Percentiles rank a stretch among this genome's conserved stretches.
phyloP scores from a whole-genome alignment of 202 grass and related monocot genomes.

The Carex sylvatica region DNA sequence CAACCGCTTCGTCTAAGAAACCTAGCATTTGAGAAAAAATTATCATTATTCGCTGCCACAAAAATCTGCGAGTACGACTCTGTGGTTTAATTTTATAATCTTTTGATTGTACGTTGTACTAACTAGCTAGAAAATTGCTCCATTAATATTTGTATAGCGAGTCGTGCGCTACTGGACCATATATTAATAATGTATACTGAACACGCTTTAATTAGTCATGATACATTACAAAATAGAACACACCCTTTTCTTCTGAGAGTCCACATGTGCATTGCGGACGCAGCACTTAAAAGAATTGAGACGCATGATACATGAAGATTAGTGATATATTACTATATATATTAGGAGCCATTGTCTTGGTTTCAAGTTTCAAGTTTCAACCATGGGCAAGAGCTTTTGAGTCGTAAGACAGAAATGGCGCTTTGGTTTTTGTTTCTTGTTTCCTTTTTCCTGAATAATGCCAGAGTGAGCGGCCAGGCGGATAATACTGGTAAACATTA shows the following conservation, averaged over 20 bases:
- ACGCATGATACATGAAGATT: not conserved
- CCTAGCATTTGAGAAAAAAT: not conserved
- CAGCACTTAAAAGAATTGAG: not conserved
- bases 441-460: not conserved
- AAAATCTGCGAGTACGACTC: not conserved
- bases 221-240: not conserved
- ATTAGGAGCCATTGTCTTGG: too few species aligned
- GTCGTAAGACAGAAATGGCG: not conserved
- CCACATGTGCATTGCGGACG: not conserved
- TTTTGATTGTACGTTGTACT: not conserved
- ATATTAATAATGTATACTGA: too few species aligned
- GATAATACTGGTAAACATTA: not conserved
- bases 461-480: not conserved
- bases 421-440: constrained; percentile 24
- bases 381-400: not conserved
- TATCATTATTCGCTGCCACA: not conserved
- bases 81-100: not conserved
- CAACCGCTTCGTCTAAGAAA: not conserved
- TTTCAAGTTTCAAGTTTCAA: not conserved
- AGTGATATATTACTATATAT: not conserved
- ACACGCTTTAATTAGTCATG: not conserved
- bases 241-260: not conserved
- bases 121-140: not conserved
- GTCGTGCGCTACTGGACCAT: too few species aligned
- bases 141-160: not conserved